Conservation (phyloP, 768 basidiomycete genomes). For the Boletus rubescentipes region DNA sequence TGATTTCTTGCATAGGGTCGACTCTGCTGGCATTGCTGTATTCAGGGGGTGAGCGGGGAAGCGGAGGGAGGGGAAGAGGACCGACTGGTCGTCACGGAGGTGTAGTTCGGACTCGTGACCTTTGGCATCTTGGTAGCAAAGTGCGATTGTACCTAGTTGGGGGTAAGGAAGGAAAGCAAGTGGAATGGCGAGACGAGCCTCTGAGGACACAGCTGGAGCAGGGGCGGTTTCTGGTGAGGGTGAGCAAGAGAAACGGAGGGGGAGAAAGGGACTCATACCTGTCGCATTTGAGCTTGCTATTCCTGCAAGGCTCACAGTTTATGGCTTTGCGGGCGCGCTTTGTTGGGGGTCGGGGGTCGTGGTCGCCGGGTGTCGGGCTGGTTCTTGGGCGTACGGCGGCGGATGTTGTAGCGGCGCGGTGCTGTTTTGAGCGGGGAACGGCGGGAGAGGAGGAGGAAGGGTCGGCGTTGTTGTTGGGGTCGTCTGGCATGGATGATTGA, state of each 20-base stretch:
- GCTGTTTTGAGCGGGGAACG: conserved; percentile 20
- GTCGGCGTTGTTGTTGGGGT: conserved; percentile 18
- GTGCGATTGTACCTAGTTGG: conserved; percentile 67
- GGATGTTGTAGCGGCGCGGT: conserved; percentile 22
- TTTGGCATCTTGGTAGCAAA: conserved; percentile 76
- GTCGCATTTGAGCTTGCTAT: conserved; percentile 88
- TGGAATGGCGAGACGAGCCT: conserved; percentile 44
- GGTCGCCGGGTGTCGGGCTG: conserved; percentile 47
- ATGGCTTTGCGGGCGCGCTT: conserved; percentile 86
- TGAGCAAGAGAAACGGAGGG: background rate
- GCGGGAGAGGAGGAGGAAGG: conserved; percentile 14
- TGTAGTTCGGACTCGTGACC: conserved; percentile 58
- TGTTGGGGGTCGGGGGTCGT: conserved; percentile 65
- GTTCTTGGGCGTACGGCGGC: conserved; percentile 48
- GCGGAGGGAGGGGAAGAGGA: background rate
- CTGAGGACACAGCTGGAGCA: conserved; percentile 85
- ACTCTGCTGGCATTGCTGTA: conserved; percentile 34
- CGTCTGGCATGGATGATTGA: conserved; percentile 34
- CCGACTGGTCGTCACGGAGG: conserved; percentile 53
- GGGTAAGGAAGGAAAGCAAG: conserved; percentile 14
- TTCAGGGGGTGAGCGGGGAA: conserved; percentile 40
- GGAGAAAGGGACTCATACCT: conserved; percentile 44
- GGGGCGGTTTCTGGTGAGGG: conserved; percentile 65
- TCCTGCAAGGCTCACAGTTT: conserved; percentile 86
- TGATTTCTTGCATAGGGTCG: conserved; percentile 41